Conservation (phyloP, 1,139 yeast species). For the Debaryomycetaceae sp. region DNA sequence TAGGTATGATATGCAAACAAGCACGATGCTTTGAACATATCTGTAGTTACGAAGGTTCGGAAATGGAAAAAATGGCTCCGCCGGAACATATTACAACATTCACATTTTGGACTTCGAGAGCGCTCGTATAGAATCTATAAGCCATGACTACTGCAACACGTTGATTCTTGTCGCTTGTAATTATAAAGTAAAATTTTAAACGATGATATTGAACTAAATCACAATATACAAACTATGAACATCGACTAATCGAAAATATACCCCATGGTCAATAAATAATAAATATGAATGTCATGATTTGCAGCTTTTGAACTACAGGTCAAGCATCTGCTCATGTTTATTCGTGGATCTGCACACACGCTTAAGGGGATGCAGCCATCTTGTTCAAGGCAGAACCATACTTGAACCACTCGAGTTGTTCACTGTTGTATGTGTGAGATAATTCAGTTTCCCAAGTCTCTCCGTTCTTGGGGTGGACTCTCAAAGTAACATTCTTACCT, state of each 20-base stretch:
- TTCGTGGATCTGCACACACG: slow-evolving; percentile 3
- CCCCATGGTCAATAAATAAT: neutral
- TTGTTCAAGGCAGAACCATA: slow-evolving; percentile 98
- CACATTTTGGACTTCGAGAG: too few species aligned
- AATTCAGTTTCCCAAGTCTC: slow-evolving; percentile 82
- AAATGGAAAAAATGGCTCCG: too few species aligned
- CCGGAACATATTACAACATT: too few species aligned
- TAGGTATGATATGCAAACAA: too few species aligned
- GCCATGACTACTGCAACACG: too few species aligned
- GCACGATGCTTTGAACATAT: too few species aligned
- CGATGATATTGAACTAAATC: neutral
- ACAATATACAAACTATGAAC: neutral
- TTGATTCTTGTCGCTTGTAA: too few species aligned
- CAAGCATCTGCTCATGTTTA: neutral
- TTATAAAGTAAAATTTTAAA: too few species aligned
- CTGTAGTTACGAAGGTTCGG: too few species aligned
- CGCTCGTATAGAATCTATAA: too few species aligned
- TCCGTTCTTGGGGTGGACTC: slow-evolving; percentile 89
- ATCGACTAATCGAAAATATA: neutral
- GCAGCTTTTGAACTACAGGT: slow-evolving; percentile 7
- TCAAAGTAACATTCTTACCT: slow-evolving; percentile 83
- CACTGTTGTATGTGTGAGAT: slow-evolving; percentile 91
- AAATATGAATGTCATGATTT: neutral
- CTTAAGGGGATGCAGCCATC: slow-evolving; percentile 60
- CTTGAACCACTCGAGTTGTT: slow-evolving; percentile 99